Evolutionary conservation across 108 stramenopile genomes (phyloP), one percentile per base, ranked within the genome.

Genomic region (Skeletonema marinoi): DNA sequence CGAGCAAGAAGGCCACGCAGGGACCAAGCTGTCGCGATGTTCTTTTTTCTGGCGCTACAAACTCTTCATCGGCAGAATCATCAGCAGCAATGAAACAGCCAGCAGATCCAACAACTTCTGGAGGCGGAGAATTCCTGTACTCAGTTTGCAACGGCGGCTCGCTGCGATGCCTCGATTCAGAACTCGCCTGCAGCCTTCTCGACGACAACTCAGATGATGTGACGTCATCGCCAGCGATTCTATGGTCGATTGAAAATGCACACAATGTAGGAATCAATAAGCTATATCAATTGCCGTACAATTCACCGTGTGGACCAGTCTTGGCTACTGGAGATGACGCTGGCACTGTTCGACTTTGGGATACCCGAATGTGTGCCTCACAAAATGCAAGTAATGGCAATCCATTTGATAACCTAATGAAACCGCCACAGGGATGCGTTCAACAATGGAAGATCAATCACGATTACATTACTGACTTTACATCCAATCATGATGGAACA

Each of bases 391-490:
- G 21, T n/a, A 58, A 39, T 39, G 61, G 58, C 64, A 63, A 66
- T 25, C 71, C 85, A 62, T 83, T 82, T 48, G 84, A 84, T 44
- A 71, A 70, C 59, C 59, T 78, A n/a, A 74, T 84, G 80, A 72
- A 76, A 65, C 74, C 64, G 12, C 90, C 88, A 3, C 25, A 32
- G 59, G 91, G 88, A 48, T 93, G 91, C 65, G 71, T 95, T 21
- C 65, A 82, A 46, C 78, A 77, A 46, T 92, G 88, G 91, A 84
- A 92, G 50, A 85, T 92, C 68, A 87, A 97, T 56, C 77, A 87
- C 60, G 97, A 97, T 65, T 95, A 93, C 84, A 91, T 97, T 25
- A 87, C 92, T 13, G 91, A 84, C 13, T 86, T 98, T 67, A 85
- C 80, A 68, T 58, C 77, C 41, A 82, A 83, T 70, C 64, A 71